Base-by-base conservation (phyloP, 768 basidiomycete species). In the Phylloporus scabripes region DNA sequence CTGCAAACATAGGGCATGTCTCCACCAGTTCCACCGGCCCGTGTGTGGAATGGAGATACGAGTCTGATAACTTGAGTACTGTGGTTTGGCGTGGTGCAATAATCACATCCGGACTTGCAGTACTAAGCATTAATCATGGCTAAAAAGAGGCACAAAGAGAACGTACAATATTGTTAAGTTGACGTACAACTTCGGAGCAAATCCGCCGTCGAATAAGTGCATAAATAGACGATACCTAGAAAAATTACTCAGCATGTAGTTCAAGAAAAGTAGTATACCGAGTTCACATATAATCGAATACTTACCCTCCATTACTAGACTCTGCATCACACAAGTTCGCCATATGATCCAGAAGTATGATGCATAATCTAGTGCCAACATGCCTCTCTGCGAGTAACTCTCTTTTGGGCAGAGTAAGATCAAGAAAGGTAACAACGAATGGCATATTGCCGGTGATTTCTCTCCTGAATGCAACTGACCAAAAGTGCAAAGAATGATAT, bases 21-120 rank as follows among this genome's bases (percentile, higher is more conserved):
- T 71, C 70, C 24, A 61, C 60, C 46, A 80, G 74, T 17, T 71
- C 65, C 41, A 52, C 24, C 46, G 60, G 58, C 46, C 68, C 57
- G 54, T 72, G 71, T 23, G 70, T 68, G 11, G 80, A 75, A 54
- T 89, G 85, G 46, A 92, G 71, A 61, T 89, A 85, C 1, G 90
- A 87, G 62, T 95, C 93, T 11, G 93, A 71, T 14, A 95, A 72
- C 66, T 93, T 94, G 50, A 96, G 78, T 10, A 95, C 70, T n/a
- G 80, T 87, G 4, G 83, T 90, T 64, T 95, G 93, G 56, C 87
- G 83, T 0, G 92, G 89, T 5, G 88, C 81, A 34, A 93, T 78
- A 11, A 82, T 74, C 68, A 92, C 91, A 40, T 77, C 80, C 20
- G 69, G 52, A 50, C 89, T 89, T 63, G 42, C 52, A 45, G 50